Base-by-base conservation (phyloP, 805 yeast genomes). In the Pichia californica region DNA sequence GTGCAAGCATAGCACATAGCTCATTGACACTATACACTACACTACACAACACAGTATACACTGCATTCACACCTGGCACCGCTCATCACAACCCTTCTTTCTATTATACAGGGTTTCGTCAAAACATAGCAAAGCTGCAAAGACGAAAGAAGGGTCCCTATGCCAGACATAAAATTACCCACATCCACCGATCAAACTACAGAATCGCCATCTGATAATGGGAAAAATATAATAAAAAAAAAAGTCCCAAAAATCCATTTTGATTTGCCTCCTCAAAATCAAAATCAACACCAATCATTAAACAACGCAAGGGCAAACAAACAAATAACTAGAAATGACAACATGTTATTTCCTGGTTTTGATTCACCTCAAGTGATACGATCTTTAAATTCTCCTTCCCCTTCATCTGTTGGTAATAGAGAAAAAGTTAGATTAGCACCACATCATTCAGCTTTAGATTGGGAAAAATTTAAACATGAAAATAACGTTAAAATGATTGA, bases 391-490 rank as follows among this genome's bases (percentile, higher is more conserved):
- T 43, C 4, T 38, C 6, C 35, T 5, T n/a, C n/a, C n/a, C n/a
- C n/a, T n/a, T n/a, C n/a, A n/a, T n/a, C n/a, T n/a, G n/a, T 7
- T 28, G 42, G 19, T 14, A 33, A 36, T 13, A 62, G 81, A 13
- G 62, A 59, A 40, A 85, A 87, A 53, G 89, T 86, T 4, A 69
- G 63, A 0, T 67, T 87, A 15, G 68, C 73, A 34, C 94, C 93
- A 0, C 94, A 95, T 1, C 86, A 80, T 55, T 87, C 95, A 2
- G 89, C 94, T 0, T 61, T 87, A 48, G 95, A 87, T 58, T 87
- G 96, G 96, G 95, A 89, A 13, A 62, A 70, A 8, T 58, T 77
- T 23, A 79, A 77, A 41, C 57, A 64, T 13, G 64, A 71, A 7
- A 74, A 63, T 45, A 69, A 77, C 46, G 68, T 84, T 33, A 61